These are phyloP conservation scores for Westerdykella ornata DNA, from an alignment of 2,329 filamentous ascomycete species.

Conservation along the genomic window DNA sequence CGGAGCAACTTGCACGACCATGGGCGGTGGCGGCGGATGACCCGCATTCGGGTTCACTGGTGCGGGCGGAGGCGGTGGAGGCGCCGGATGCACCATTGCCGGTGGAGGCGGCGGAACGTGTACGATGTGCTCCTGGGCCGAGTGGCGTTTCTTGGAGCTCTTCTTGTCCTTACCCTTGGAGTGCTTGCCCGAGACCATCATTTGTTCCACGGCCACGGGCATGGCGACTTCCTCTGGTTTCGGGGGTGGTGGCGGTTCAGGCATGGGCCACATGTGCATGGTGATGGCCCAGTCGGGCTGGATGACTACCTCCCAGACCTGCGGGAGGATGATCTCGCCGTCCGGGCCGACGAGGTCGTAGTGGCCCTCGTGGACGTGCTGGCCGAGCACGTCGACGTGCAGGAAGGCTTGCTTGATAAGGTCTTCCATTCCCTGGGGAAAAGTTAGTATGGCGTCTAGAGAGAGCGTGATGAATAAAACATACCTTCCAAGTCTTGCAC, in stretches of 20 bases:
- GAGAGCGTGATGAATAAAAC: constrained; percentile 32
- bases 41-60: constrained; percentile 1
- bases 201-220: background rate
- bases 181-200: background rate
- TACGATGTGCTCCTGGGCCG: background rate
- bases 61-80: constrained; percentile 5
- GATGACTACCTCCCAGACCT: constrained; percentile 42
- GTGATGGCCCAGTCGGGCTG: constrained; percentile 42
- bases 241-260: constrained; percentile 18
- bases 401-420: constrained; percentile 44
- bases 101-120: background rate
- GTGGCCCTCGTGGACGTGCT: constrained; percentile 40
- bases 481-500: constrained; percentile 75
- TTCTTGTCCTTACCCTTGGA: background rate
- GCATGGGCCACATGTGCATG: constrained; percentile 44
- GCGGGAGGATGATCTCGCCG: constrained; percentile 42
- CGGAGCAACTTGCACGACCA: background rate
- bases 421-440: constrained; percentile 52
- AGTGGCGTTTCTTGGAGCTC: background rate
- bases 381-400: constrained; percentile 40
- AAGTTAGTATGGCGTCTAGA: constrained; percentile 2
- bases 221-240: background rate
- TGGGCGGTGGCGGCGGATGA: constrained; percentile 2
- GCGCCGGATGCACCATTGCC: background rate
- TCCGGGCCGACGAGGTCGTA: constrained; percentile 43